Evolutionary conservation across 768 basidiomycete species (phyloP).

Genomic region (Dentipellis sp.): DNA sequence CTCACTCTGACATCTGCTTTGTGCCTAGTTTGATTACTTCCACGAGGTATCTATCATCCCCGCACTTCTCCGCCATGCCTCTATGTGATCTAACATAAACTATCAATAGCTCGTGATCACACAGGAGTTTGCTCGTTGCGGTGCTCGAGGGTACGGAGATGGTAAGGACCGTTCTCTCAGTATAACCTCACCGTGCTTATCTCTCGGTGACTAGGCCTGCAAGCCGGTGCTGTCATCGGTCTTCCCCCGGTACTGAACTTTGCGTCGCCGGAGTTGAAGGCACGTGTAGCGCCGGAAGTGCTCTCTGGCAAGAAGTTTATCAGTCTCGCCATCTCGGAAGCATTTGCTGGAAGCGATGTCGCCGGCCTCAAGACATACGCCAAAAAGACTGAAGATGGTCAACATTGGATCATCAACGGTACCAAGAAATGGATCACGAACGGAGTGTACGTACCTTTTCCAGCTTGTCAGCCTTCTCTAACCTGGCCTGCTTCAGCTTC

Average conservation of each 20-base stretch:
- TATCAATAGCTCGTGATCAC: constrained; percentile 20
- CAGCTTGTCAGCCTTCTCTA: no score
- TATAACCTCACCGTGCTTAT: neutral
- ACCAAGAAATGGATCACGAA: constrained; percentile 90
- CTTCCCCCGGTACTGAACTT: constrained; percentile 83
- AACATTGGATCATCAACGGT: constrained; percentile 78
- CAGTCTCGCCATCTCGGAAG: constrained; percentile 81
- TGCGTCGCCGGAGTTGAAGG: constrained; percentile 50
- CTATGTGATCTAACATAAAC: neutral
- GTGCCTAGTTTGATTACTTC: constrained; percentile 72
- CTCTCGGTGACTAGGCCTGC: constrained; percentile 32
- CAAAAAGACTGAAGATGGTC: constrained; percentile 72
- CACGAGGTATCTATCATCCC: constrained; percentile 43
- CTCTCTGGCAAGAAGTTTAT: constrained; percentile 75
- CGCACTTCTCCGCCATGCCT: neutral
- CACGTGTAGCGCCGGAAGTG: constrained; percentile 49
- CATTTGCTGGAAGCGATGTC: constrained; percentile 83
- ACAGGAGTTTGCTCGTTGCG: constrained; percentile 35
- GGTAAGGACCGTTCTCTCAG: constrained; percentile 16
- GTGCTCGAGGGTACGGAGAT: constrained; percentile 76
- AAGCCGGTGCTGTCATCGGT: constrained; percentile 72
- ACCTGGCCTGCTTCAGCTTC: constrained; percentile 23
- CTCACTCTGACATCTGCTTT: neutral
- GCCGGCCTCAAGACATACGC: constrained; percentile 72
- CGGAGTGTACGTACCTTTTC: constrained; percentile 36